Evolutionary conservation across 2,329 filamentous ascomycete genomes (phyloP).

Genomic region (Trichoderma guizhouense): DNA sequence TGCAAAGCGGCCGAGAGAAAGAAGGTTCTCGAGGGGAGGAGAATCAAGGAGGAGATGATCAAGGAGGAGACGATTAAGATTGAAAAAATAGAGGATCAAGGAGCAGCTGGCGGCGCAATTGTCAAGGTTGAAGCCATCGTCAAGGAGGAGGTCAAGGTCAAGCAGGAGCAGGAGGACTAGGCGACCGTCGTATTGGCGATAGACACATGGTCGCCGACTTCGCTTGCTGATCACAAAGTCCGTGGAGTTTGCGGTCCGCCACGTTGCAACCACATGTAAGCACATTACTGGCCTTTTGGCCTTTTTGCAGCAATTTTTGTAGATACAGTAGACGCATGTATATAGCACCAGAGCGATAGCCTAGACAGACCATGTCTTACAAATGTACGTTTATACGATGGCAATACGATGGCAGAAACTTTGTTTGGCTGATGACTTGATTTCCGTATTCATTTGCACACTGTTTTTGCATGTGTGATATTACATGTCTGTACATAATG

Average conservation of each 20-base stretch:
- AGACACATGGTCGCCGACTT: background rate
- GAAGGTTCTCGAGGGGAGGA: slow-evolving; percentile 58
- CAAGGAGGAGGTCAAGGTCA: slow-evolving; percentile 22
- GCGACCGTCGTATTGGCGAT: background rate
- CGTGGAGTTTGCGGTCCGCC: background rate
- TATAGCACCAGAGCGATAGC: background rate
- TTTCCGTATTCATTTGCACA: background rate
- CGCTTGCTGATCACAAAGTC: background rate
- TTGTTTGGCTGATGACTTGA: background rate
- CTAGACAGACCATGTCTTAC: background rate
- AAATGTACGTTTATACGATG: background rate
- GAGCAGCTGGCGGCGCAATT: background rate
- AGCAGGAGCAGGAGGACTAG: background rate
- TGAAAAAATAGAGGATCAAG: background rate
- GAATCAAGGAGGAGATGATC: slow-evolving; percentile 33
- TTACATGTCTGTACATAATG: background rate
- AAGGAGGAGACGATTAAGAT: slow-evolving; percentile 23
- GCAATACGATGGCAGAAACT: background rate
- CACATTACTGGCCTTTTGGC: background rate
- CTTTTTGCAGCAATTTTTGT: background rate
- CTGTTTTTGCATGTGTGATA: background rate
- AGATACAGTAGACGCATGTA: background rate
- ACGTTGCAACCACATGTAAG: slow-evolving; percentile 14
- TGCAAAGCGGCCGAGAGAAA: slow-evolving; percentile 70
- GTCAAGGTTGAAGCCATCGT: slow-evolving; percentile 25